Base-by-base conservation (phyloP, 768 basidiomycete species). In the Udeniomyces megalosporus region DNA sequence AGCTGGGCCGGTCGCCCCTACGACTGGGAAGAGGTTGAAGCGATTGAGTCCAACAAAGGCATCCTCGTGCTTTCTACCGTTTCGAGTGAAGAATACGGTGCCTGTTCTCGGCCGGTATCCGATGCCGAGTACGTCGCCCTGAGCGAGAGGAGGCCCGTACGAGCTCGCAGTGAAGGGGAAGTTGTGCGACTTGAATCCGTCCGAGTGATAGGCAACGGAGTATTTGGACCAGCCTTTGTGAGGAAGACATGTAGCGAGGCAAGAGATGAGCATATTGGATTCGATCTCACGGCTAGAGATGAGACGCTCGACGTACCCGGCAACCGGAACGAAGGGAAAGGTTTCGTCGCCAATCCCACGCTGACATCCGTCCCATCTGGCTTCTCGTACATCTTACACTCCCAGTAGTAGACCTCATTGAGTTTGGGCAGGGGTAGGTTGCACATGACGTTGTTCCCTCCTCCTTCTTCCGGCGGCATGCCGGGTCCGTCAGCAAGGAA, bases 401-500 rank as follows among this genome's bases (percentile, higher is more conserved):
- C 95, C 88, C 88, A 99, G 72, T 99, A 99, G 72, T 99, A 99
- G 14, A 96, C 91, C 73, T 97, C 95, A 75, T 99, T 99, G 54
- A 97, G 78, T 71, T 96, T 96, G 14, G 95, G 95, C 3, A 99
- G 77, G 2, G 95, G 95, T 11, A 99, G 78, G 72, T 97, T 99
- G 54, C 90, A 93, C 76, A 96, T 89, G 11, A 99, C 95, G 64
- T 82, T 88, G 14, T 93, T 92, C 2, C 88, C 85, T 22, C 90
- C 89, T 32, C 88, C 85, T 26, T 95, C 92, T 70, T 92, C 86
- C n/a, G 88, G 84, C 0, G 73, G 66, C 75, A 76, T 76, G 35
- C 74, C 75, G 4, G 74, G 72, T 44, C 76, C 75, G 59, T 77
- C 76, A 20, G 74, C 68, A 64, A 99, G 84, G 76, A 99, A 99